These are phyloP conservation scores for Aspergillus unguis DNA, from an alignment of 2,329 filamentous ascomycete genomes.

Conservation along the genomic window DNA sequence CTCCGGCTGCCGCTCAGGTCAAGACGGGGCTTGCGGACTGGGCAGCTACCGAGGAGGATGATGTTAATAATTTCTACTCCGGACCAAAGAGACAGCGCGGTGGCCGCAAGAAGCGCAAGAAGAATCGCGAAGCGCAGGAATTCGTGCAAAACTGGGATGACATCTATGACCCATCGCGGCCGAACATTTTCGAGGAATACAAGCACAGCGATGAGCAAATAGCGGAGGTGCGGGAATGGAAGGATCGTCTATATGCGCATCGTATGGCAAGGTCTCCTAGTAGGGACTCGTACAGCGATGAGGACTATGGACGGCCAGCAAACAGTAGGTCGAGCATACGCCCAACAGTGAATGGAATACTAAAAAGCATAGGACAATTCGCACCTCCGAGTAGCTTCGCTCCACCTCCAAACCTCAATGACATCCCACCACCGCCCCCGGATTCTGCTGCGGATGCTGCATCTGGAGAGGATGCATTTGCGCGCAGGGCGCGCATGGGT, in stretches of 20 bases:
- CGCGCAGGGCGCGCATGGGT: conserved; percentile 60
- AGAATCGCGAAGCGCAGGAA: conserved; percentile 62
- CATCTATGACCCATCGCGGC: conserved; percentile 78
- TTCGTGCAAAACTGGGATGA: conserved; percentile 77
- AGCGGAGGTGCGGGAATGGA: conserved; percentile 79
- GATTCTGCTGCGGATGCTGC: conserved; percentile 54
- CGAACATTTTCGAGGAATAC: conserved; percentile 82
- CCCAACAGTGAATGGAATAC: background rate
- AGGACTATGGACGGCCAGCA: conserved; percentile 46
- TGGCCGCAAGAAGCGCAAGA: conserved; percentile 73
- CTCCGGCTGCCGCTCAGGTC: conserved; percentile 45
- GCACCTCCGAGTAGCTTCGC: conserved; percentile 53
- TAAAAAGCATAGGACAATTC: conserved; percentile 42
- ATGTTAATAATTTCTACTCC: conserved; percentile 63
- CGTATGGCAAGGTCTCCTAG: conserved; percentile 49
- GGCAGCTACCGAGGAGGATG: conserved; percentile 76
- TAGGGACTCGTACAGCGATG: conserved; percentile 50
- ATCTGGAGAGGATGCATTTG: conserved; percentile 68
- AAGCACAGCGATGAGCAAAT: conserved; percentile 79
- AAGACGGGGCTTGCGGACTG: conserved; percentile 79
- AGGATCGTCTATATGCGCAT: conserved; percentile 72
- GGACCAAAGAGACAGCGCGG: conserved; percentile 69
- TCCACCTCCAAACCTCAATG: conserved; percentile 47
- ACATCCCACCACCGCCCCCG: conserved; percentile 39
- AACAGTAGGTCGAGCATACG: conserved; percentile 41